Base-by-base conservation (phyloP, 2,329 filamentous ascomycete species). In the Hypoxylon sp. region DNA sequence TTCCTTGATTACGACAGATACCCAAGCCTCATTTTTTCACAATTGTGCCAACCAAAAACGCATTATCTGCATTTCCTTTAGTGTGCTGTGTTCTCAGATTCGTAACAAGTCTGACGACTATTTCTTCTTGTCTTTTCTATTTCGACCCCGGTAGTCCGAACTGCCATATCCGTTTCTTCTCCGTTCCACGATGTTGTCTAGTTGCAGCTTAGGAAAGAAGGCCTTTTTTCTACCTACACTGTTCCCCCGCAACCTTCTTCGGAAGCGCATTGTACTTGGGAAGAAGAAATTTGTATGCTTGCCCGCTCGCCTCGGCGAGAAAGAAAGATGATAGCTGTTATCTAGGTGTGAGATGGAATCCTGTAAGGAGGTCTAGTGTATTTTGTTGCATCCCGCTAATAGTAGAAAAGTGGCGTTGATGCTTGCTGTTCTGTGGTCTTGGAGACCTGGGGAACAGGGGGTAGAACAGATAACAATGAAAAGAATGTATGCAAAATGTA, bases 1-100 rank as follows among this genome's bases (percentile, higher is more conserved):
- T 64, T 69, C 62, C 57, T 70, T 64, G 60, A 65, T 69, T 65
- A 71, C 64, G 70, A 71, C 67, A 72, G 71, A 73, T 73, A 72
- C 70, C 70, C 71, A 55, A 64, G 51, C 52, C 48, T 64, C 56
- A 64, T 62, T 59, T 51, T 48, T 48, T 46, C 64, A 37, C 37
- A 41, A 41, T 59, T 54, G 59, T 65, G 59, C 56, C 55, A 47
- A 64, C 53, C n/a, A n/a, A 62, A 69, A 51, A 60, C 63, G 53
- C 61, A 62, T 64, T 43, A 61, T 52, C 61, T 63, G 53, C 61
- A 70, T 72, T 73, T 68, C 70, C 71, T 69, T 26, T 26, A n/a
- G n/a, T 26, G 24, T 26, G 24, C 7, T 72, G 69, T 72, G 37
- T 60, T 48, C 52, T 51, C 64, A 57, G 55, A 62, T 67, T 64